Evolutionary conservation across 768 basidiomycete species (phyloP).

Genomic region (Lactarius pseudohatsudake): DNA sequence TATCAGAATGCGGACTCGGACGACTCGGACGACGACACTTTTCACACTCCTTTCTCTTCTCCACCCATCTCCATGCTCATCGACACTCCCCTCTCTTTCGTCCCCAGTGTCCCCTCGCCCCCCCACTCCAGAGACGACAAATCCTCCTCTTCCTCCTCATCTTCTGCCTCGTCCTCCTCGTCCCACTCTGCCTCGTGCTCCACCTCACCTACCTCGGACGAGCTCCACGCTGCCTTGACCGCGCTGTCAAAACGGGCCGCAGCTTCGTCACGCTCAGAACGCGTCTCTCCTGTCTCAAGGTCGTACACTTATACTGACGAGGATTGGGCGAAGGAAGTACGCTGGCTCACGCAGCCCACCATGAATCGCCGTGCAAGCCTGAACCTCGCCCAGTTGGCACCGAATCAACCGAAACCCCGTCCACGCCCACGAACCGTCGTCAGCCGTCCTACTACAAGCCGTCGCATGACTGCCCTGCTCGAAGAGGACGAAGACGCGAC

Average conservation of each 20-base stretch:
- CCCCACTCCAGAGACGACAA: slow-evolving; percentile 13
- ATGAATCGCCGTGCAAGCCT: slow-evolving; percentile 22
- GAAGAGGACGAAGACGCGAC: slow-evolving; percentile 42
- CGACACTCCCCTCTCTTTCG: slow-evolving; percentile 8
- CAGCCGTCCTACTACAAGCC: slow-evolving; percentile 30
- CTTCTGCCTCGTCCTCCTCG: slow-evolving; percentile 27
- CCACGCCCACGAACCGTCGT: slow-evolving; percentile 28
- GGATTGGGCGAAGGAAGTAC: slow-evolving; percentile 68
- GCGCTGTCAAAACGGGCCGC: slow-evolving; percentile 8
- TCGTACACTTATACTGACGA: slow-evolving; percentile 48
- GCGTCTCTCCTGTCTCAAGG: slow-evolving; percentile 20
- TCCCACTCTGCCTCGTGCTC: slow-evolving; percentile 22
- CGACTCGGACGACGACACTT: slow-evolving; percentile 18
- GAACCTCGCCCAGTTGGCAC: slow-evolving; percentile 3
- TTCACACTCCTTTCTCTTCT: slow-evolving; percentile 30
- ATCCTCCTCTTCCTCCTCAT: slow-evolving; percentile 9
- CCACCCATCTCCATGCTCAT: slow-evolving; percentile 26
- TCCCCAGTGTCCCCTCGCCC: slow-evolving; percentile 6
- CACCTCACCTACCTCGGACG: slow-evolving; percentile 29
- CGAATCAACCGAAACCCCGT: slow-evolving; percentile 20
- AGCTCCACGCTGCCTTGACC: slow-evolving; percentile 11
- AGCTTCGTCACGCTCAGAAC: slow-evolving; percentile 8
- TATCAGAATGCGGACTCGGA: not conserved
- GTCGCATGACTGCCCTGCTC: slow-evolving; percentile 40
- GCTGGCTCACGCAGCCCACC: slow-evolving; percentile 50